These are phyloP conservation scores for Petunia axillaris DNA, from an alignment of 257 asterid species.

Conservation along the genomic window DNA sequence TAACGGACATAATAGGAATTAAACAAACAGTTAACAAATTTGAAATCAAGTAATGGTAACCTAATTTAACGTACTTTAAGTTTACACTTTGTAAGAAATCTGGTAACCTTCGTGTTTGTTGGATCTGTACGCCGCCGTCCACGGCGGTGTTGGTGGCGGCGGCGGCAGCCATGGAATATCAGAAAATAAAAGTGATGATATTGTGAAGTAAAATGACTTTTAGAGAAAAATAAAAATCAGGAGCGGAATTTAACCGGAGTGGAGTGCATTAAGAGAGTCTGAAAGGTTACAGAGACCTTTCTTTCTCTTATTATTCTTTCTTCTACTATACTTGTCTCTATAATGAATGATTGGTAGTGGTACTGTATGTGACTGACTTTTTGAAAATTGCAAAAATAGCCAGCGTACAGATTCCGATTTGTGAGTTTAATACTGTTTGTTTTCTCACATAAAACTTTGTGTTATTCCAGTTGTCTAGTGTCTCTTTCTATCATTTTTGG, in stretches of 20 bases:
- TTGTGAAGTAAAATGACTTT: no score
- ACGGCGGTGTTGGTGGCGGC: slow-evolving; percentile 33
- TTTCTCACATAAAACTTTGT: neutral
- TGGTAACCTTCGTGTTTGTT: slow-evolving; percentile 60
- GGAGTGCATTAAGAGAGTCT: neutral
- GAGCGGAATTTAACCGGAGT: neutral
- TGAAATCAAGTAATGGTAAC: slow-evolving; percentile 84
- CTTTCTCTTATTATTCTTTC: neutral
- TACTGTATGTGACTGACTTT: slow-evolving; percentile 16
- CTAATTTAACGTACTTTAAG: slow-evolving; percentile 80
- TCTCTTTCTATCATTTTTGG: neutral
- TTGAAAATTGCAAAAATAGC: neutral
- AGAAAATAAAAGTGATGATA: no score
- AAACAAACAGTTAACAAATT: slow-evolving; percentile 65
- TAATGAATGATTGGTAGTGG: neutral
- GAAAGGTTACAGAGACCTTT: neutral
- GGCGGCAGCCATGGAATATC: neutral
- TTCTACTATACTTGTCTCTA: neutral
- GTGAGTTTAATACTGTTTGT: neutral
- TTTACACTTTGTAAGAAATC: slow-evolving; percentile 84
- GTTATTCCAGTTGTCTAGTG: neutral
- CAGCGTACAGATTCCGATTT: neutral
- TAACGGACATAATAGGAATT: slow-evolving; percentile 59
- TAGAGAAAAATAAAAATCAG: neutral
- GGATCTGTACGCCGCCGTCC: slow-evolving; percentile 70